Evolutionary conservation across 2,329 filamentous ascomycete species (phyloP).

Genomic region (Camptophora hylomeconis): DNA sequence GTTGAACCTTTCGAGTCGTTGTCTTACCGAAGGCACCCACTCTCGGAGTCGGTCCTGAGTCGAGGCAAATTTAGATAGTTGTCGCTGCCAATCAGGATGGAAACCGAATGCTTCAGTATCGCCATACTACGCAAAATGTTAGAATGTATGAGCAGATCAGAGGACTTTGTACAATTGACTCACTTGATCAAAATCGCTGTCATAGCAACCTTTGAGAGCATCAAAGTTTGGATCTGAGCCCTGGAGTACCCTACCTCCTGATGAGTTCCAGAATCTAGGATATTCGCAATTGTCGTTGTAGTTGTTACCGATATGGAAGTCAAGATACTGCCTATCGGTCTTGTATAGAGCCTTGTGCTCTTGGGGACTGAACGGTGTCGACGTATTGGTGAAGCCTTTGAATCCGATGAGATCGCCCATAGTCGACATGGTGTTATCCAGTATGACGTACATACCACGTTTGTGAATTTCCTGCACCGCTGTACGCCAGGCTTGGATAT

Average conservation of each 20-base stretch:
- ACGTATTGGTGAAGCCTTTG: slow-evolving; percentile 44
- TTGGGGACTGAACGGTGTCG: slow-evolving; percentile 39
- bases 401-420: slow-evolving; percentile 52
- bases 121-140: no score
- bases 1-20: slow-evolving; percentile 44
- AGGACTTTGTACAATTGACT: slow-evolving; percentile 52
- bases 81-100: slow-evolving; percentile 49
- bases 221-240: slow-evolving; percentile 28
- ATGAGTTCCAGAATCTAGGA: slow-evolving; percentile 50
- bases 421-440: slow-evolving; percentile 54
- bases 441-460: slow-evolving; percentile 50
- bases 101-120: slow-evolving; percentile 51
- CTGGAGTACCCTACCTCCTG: slow-evolving; percentile 35
- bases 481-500: slow-evolving; percentile 43
- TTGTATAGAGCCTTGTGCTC: slow-evolving; percentile 50
- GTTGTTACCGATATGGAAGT: slow-evolving; percentile 42
- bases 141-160: no score
- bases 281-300: slow-evolving; percentile 44
- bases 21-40: slow-evolving; percentile 45
- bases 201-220: slow-evolving; percentile 41
- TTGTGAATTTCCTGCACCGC: slow-evolving; percentile 47
- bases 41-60: slow-evolving; percentile 54
- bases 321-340: slow-evolving; percentile 38
- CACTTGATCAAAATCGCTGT: slow-evolving; percentile 50
- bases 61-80: slow-evolving; percentile 52